phyloP scores from a whole-genome alignment of 2,329 filamentous ascomycete genomes.

The Xylariales sp. region DNA sequence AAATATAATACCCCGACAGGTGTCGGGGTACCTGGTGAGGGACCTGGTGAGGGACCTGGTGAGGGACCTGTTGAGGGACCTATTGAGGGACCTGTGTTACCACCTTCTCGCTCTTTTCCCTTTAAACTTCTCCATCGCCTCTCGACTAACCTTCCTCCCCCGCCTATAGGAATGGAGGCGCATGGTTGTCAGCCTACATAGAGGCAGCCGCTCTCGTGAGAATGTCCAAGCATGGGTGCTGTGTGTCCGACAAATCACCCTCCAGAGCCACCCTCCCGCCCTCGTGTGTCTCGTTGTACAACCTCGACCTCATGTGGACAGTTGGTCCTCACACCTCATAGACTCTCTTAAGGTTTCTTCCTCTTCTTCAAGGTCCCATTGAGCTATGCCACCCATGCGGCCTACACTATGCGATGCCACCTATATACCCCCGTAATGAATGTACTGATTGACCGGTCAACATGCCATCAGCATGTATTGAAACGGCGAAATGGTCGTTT shows the following conservation, averaged over 20 bases:
- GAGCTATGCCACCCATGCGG: conserved; percentile 31
- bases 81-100: conserved; percentile 24
- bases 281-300: conserved; percentile 33
- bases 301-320: conserved; percentile 32
- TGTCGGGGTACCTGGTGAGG: conserved; percentile 15
- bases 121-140: conserved; percentile 16
- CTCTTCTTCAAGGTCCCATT: conserved; percentile 34
- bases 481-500: conserved; percentile 25
- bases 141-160: background rate
- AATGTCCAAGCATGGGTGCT: conserved; percentile 26
- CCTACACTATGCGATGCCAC: conserved; percentile 10
- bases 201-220: conserved; percentile 21
- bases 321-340: conserved; percentile 16
- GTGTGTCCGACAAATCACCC: conserved; percentile 33
- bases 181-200: conserved; percentile 38
- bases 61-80: conserved; percentile 7
- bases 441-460: conserved; percentile 27
- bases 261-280: conserved; percentile 22
- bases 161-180: conserved; percentile 23
- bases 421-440: conserved; percentile 23
- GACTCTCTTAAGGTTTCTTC: conserved; percentile 12
- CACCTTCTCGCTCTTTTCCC: conserved; percentile 15
- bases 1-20: conserved; percentile 22
- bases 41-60: background rate
- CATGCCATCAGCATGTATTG: conserved; percentile 31